A percentile compares a stretch with the other conserved stretches of the same genome.
phyloP scores from a whole-genome alignment of 768 basidiomycete genomes.

The Lepiota venenata region DNA sequence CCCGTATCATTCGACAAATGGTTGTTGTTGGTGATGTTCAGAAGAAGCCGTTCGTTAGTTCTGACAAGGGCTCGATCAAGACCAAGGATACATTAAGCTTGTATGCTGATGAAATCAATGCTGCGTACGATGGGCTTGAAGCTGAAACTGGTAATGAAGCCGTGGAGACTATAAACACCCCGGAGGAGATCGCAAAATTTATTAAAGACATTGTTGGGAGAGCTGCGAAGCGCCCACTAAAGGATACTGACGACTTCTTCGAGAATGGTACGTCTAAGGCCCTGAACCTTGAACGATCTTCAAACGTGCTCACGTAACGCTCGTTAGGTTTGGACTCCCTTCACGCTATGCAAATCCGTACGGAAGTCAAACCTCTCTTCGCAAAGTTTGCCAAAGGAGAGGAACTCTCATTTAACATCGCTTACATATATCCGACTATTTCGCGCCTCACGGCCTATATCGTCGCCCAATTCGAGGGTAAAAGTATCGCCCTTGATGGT shows the following conservation, averaged over 20 bases:
- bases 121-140: conserved; percentile 17
- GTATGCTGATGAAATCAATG: conserved; percentile 26
- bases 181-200: conserved; percentile 8
- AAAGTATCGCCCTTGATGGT: background rate
- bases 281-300: background rate
- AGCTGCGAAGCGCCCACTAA: background rate
- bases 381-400: background rate
- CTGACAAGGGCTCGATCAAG: conserved; percentile 23
- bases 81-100: conserved; percentile 15
- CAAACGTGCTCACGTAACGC: background rate
- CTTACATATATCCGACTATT: conserved; percentile 3
- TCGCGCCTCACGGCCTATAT: conserved; percentile 6
- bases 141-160: conserved; percentile 1
- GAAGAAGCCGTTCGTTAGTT: conserved; percentile 19
- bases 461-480: background rate
- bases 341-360: conserved; percentile 11
- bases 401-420: conserved; percentile 10
- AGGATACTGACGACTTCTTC: conserved; percentile 9
- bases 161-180: background rate
- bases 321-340: conserved; percentile 12
- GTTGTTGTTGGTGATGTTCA: conserved; percentile 17
- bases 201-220: background rate
- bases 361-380: conserved; percentile 5
- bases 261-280: conserved; percentile 2
- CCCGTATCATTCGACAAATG: conserved; percentile 20